Evolutionary conservation across 108 stramenopile species (phyloP).

Genomic region (Cyclotella sp.): DNA sequence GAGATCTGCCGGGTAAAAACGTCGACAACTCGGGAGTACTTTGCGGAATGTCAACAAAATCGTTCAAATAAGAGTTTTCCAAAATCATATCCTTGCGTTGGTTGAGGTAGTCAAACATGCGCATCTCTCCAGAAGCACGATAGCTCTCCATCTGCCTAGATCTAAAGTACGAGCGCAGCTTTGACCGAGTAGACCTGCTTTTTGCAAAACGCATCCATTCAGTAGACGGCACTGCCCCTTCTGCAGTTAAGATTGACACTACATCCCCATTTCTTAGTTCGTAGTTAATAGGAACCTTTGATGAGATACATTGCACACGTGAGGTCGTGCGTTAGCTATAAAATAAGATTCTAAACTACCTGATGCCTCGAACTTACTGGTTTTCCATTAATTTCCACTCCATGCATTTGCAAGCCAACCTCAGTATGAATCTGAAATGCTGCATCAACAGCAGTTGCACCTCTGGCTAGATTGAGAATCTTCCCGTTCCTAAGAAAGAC

Average conservation of each 20-base stretch:
- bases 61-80: slow-evolving; percentile 62
- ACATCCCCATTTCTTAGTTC: slow-evolving; percentile 92
- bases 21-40: slow-evolving; percentile 58
- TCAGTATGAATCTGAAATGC: slow-evolving; percentile 93
- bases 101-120: slow-evolving; percentile 75
- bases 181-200: slow-evolving; percentile 84
- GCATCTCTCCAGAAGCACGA: slow-evolving; percentile 72
- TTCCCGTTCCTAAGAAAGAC: slow-evolving; percentile 90
- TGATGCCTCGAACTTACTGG: slow-evolving; percentile 36
- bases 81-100: slow-evolving; percentile 71
- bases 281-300: slow-evolving; percentile 72
- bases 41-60: slow-evolving; percentile 60
- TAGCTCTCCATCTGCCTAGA: slow-evolving; percentile 75
- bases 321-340: neutral
- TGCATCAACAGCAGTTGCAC: slow-evolving; percentile 91
- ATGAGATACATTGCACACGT: neutral
- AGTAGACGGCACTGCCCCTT: slow-evolving; percentile 67
- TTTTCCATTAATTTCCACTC: slow-evolving; percentile 89
- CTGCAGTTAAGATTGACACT: slow-evolving; percentile 84
- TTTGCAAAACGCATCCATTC: slow-evolving; percentile 90
- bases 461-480: slow-evolving; percentile 89
- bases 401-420: slow-evolving; percentile 89
- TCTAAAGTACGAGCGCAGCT: slow-evolving; percentile 86
- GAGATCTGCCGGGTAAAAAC: slow-evolving; percentile 77
- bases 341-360: neutral